Conservation (phyloP, 495 filamentous ascomycete species). For the Penicillium salamii region DNA sequence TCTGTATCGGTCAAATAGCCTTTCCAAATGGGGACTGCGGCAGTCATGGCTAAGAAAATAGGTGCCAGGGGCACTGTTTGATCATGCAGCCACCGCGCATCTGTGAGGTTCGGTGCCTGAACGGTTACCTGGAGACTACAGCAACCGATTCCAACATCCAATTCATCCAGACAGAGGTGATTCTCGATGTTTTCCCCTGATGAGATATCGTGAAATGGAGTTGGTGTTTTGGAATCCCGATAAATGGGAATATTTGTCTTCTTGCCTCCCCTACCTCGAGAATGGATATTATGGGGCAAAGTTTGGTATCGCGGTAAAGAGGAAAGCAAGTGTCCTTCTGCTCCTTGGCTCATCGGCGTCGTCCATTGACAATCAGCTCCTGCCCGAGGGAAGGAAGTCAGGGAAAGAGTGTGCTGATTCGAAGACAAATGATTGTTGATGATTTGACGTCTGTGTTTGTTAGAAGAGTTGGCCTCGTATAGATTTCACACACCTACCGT, state of each 20-base stretch:
- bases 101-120: conserved; percentile 85
- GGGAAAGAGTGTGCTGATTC: not conserved
- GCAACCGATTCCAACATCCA: conserved; percentile 91
- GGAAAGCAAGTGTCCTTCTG: not conserved
- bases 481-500: not conserved
- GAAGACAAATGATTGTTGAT: conserved; percentile 4
- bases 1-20: conserved; percentile 88
- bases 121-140: conserved; percentile 93
- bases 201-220: not conserved
- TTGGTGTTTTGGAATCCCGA: not conserved
- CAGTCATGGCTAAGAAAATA: conserved; percentile 84
- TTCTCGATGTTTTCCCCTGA: conserved; percentile 54
- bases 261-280: not conserved
- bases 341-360: not conserved
- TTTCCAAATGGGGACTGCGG: conserved; percentile 88
- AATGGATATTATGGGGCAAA: not conserved
- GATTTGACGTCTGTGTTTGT: not conserved
- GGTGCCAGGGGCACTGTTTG: conserved; percentile 84
- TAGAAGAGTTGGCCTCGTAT: not conserved
- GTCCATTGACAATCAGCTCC: conserved; percentile 1
- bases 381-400: not conserved
- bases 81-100: conserved; percentile 84
- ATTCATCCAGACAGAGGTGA: conserved; percentile 88
- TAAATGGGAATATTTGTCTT: not conserved
- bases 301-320: not conserved